A percentile compares a stretch with the other conserved stretches of the same genome.
Conservation (phyloP, 257 asterid genomes). For the Ophiorrhiza pumila region DNA sequence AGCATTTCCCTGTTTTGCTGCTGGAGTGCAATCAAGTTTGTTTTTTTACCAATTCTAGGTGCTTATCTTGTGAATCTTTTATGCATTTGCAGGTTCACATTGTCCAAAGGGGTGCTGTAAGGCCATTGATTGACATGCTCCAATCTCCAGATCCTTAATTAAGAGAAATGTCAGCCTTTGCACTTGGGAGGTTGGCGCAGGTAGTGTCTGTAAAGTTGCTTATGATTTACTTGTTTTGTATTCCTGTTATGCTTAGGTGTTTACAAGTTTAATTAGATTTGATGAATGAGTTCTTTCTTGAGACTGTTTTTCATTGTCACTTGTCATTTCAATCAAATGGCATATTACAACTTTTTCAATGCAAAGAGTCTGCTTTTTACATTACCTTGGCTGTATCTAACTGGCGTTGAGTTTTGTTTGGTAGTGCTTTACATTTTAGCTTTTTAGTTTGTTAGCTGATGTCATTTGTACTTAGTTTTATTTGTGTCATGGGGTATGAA, state of each 20-base stretch:
- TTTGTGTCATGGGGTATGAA: background rate
- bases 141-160: constrained; percentile 83
- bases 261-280: background rate
- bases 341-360: too few species aligned
- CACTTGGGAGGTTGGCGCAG: constrained; percentile 97
- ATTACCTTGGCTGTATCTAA: too few species aligned
- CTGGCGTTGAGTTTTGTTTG: background rate
- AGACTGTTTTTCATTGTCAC: too few species aligned
- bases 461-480: background rate
- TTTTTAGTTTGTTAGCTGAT: background rate
- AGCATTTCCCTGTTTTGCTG: background rate
- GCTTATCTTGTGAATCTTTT: background rate
- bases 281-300: background rate
- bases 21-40: too few species aligned
- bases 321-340: too few species aligned
- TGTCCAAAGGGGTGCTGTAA: constrained; percentile 96
- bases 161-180: constrained; percentile 93
- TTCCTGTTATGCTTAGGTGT: background rate
- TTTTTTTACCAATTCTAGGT: background rate
- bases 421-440: too few species aligned
- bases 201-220: constrained; percentile 30
- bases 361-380: too few species aligned
- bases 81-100: constrained; percentile 71
- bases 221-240: constrained; percentile 6
- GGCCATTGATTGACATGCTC: constrained; percentile 91